Conservation (phyloP, 257 asterid genomes). For the Primulina tabacum region DNA sequence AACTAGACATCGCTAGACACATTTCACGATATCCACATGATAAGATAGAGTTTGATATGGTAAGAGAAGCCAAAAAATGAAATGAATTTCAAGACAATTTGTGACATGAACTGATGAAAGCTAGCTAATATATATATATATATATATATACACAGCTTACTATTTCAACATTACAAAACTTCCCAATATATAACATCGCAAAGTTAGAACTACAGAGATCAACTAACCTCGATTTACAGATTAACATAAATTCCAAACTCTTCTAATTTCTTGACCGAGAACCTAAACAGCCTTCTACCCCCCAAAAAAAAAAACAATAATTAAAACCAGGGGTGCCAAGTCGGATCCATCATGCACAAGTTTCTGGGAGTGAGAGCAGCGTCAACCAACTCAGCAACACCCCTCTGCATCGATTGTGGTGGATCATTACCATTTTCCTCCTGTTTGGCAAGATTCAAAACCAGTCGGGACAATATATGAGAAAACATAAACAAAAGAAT, state of each 20-base stretch:
- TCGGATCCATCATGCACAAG: conserved; percentile 99
- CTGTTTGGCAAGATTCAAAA: conserved; percentile 29
- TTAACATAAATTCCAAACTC: neutral
- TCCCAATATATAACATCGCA: neutral
- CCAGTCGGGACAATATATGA: neutral
- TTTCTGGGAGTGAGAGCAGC: conserved; percentile 92
- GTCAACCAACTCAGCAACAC: conserved; percentile 89
- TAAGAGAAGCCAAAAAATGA: too few species aligned
- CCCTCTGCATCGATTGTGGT: conserved; percentile 95
- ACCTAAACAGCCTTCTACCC: neutral
- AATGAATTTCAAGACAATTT: too few species aligned
- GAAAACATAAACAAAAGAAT: neutral
- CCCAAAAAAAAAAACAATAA: neutral
- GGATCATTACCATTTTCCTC: conserved; percentile 90
- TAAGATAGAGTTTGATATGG: too few species aligned
- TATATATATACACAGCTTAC: neutral
- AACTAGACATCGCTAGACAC: too few species aligned
- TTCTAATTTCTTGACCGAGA: neutral
- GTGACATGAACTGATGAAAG: too few species aligned
- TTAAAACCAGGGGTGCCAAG: conserved; percentile 99
- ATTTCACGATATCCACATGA: too few species aligned
- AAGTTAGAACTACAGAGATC: neutral
- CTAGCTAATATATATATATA: too few species aligned
- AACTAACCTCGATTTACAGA: neutral
- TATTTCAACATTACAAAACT: too few species aligned